Percentiles rank a stretch among this genome's conserved stretches.
phyloP scores from a whole-genome alignment of 1,284 basidiomycete genomes.

The Xanthoconium separans region DNA sequence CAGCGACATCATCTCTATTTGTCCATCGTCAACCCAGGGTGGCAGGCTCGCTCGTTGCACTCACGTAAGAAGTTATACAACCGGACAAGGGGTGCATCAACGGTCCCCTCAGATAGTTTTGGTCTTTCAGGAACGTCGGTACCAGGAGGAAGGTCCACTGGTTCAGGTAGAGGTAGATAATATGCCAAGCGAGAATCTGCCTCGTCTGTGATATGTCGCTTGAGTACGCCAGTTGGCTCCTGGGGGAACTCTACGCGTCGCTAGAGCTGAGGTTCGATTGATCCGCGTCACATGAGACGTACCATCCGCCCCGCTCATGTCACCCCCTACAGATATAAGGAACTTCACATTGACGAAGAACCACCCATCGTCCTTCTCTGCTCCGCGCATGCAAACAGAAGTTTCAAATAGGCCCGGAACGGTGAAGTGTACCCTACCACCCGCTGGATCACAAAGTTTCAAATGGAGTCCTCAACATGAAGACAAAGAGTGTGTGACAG shows the following conservation, averaged over 20 bases:
- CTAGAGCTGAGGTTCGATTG: not conserved
- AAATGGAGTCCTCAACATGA: constrained; percentile 11
- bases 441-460: constrained; percentile 42
- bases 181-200: constrained; percentile 63
- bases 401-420: constrained; percentile 75
- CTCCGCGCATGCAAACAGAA: constrained; percentile 71
- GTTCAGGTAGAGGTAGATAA: constrained; percentile 52
- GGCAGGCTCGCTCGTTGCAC: constrained; percentile 27
- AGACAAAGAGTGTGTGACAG: constrained; percentile 21
- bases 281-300: constrained; percentile 4
- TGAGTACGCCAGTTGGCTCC: constrained; percentile 60
- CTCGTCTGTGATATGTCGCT: constrained; percentile 69
- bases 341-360: constrained; percentile 81
- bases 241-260: constrained; percentile 62
- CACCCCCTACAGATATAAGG: constrained; percentile 71
- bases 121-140: constrained; percentile 48
- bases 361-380: constrained; percentile 70
- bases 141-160: constrained; percentile 41
- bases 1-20: constrained; percentile 77
- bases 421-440: constrained; percentile 77
- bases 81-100: constrained; percentile 76
- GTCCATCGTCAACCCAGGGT: constrained; percentile 2
- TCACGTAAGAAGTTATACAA: constrained; percentile 79
- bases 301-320: constrained; percentile 71
- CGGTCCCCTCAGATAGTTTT: constrained; percentile 55